Percentiles rank a stretch among this genome's conserved stretches.
These are phyloP conservation scores for Colletotrichum shisoi DNA, from an alignment of 2,329 filamentous ascomycete species.

Conservation along the genomic window DNA sequence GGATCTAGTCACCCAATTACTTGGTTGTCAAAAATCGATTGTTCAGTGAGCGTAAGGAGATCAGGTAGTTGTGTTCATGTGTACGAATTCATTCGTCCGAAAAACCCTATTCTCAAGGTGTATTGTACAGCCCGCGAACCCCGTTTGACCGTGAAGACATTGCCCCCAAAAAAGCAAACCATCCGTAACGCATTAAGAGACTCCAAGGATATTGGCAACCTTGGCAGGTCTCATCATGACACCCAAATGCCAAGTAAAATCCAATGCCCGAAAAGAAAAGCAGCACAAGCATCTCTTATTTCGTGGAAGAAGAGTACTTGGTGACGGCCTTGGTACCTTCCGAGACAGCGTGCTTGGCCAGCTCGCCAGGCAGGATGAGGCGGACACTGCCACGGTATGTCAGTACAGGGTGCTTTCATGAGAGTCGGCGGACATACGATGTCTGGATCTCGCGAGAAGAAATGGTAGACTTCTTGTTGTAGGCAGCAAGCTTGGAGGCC, in stretches of 20 bases:
- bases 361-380: conserved; percentile 96
- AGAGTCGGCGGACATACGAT: conserved; percentile 63
- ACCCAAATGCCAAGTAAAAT: conserved; percentile 65
- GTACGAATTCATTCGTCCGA: conserved; percentile 69
- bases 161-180: conserved; percentile 71
- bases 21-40: too few species aligned
- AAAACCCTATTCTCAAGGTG: conserved; percentile 68
- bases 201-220: conserved; percentile 56
- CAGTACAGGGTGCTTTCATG: conserved; percentile 58
- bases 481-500: conserved; percentile 97
- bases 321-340: conserved; percentile 99
- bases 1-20: too few species aligned
- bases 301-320: conserved; percentile 99
- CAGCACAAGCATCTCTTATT: conserved; percentile 73
- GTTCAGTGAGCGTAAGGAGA: too few species aligned
- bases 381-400: conserved; percentile 70
- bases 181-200: conserved; percentile 80
- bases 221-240: conserved; percentile 65
- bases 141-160: conserved; percentile 75
- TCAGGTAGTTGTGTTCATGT: conserved; percentile 55
- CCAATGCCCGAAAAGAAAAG: conserved; percentile 67
- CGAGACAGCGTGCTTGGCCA: conserved; percentile 99
- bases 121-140: conserved; percentile 78
- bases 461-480: conserved; percentile 99
- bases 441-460: conserved; percentile 99